Conservation (phyloP, 345 rosid species). For the Hibiscus mutabilis region DNA sequence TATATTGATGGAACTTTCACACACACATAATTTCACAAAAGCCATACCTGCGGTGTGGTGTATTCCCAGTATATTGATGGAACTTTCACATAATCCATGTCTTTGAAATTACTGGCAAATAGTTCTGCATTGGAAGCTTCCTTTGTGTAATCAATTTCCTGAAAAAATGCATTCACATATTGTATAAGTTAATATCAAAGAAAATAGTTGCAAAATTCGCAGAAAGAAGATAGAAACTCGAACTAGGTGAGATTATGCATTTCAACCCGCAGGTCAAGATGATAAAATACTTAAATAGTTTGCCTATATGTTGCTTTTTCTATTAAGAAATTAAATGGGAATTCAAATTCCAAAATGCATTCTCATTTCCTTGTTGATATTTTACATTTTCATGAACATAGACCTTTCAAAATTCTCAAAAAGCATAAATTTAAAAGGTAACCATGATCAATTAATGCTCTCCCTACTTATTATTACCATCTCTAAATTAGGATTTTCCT, state of each 20-base stretch:
- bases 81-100: slow-evolving; percentile 81
- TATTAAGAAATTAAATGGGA: not conserved
- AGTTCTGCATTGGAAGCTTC: slow-evolving; percentile 93
- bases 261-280: not conserved
- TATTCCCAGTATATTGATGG: slow-evolving; percentile 74
- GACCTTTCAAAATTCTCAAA: not conserved
- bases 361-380: not conserved
- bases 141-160: slow-evolving; percentile 98
- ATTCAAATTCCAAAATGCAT: not conserved
- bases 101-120: slow-evolving; percentile 87
- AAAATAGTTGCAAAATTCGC: not conserved
- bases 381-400: not conserved
- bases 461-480: not conserved
- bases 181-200: slow-evolving; percentile 7
- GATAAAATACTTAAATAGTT: not conserved
- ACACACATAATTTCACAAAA: slow-evolving; percentile 4
- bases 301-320: not conserved
- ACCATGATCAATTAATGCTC: not conserved
- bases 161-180: slow-evolving; percentile 13
- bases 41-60: slow-evolving; percentile 85
- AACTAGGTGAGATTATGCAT: not conserved
- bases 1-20: too few relatives aligned
- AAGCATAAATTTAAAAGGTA: not conserved
- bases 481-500: not conserved
- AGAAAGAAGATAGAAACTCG: not conserved